Conservation (phyloP, 2,329 filamentous ascomycete species). For the Lecanosticta acicola region DNA sequence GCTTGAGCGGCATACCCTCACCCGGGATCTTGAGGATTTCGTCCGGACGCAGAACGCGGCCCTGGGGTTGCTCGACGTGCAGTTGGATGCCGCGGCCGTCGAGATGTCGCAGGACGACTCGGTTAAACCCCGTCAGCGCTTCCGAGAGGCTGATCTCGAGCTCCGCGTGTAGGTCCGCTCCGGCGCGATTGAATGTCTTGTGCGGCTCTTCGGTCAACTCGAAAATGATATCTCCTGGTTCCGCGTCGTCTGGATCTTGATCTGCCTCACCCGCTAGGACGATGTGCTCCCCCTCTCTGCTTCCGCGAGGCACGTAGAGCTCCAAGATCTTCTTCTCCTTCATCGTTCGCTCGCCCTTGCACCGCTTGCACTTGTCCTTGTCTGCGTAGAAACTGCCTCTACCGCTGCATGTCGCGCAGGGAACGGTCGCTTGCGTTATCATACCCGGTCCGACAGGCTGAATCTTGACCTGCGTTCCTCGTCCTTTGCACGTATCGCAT, state of each 20-base stretch:
- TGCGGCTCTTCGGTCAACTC: slow-evolving; percentile 76
- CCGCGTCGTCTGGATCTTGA: slow-evolving; percentile 80
- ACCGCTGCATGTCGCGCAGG: slow-evolving; percentile 78
- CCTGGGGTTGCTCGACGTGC: slow-evolving; percentile 61
- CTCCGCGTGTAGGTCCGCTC: slow-evolving; percentile 76
- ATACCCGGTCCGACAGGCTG: slow-evolving; percentile 81
- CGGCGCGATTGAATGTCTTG: slow-evolving; percentile 73
- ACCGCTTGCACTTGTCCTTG: slow-evolving; percentile 98
- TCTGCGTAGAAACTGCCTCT: slow-evolving; percentile 85
- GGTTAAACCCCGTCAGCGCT: slow-evolving; percentile 80
- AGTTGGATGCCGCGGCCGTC: slow-evolving; percentile 87
- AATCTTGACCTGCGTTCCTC: slow-evolving; percentile 68
- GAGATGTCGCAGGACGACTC: slow-evolving; percentile 84
- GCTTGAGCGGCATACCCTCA: slow-evolving; percentile 93
- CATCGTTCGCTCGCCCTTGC: slow-evolving; percentile 83
- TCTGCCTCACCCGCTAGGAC: slow-evolving; percentile 90
- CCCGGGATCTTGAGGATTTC: slow-evolving; percentile 80
- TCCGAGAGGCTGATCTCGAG: slow-evolving; percentile 77
- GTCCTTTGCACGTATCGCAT: slow-evolving; percentile 79
- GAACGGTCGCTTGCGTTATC: slow-evolving; percentile 70
- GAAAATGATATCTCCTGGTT: slow-evolving; percentile 90
- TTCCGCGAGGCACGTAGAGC: slow-evolving; percentile 88
- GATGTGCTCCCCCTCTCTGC: slow-evolving; percentile 75
- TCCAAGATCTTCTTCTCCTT: slow-evolving; percentile 92
- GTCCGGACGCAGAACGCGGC: slow-evolving; percentile 74